Evolutionary conservation across 2,329 filamentous ascomycete genomes (phyloP), one percentile per base, ranked within the genome.

Genomic region (Ascomycota sp.): DNA sequence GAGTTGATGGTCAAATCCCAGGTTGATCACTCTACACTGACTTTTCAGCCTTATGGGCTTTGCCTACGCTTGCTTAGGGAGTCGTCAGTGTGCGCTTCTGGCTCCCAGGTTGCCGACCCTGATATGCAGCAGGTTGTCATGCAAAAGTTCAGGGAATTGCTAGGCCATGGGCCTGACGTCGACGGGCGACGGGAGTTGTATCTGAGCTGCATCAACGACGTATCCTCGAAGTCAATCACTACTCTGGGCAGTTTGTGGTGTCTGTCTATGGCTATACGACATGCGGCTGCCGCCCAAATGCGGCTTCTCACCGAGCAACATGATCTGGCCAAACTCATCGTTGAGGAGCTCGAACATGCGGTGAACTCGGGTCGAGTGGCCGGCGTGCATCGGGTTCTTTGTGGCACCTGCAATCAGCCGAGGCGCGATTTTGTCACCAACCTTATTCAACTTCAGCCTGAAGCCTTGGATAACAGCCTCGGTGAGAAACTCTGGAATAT

Each of bases 191-290:
- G 62, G 37, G 56, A 62, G 13, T 68, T 89, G 11, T 79, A 76
- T 40, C 50, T 61, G 32, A 62, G 64, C 35, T 89, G 80, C 48
- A 62, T 83, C 32, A 44, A 63, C 31, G 76, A 86, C 43, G 73
- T 91, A 31, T 59, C 64, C 3, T 55, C 62, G 16, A 72, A 65
- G 47, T 74, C 72, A 2, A 40, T 56, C 8, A 76, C 71, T 10
- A 71, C 75, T 1, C 64, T 78, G 6, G 81, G 81, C 1, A 89
- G 79, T 42, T 63, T 84, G 13, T 76, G 72, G 46, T 73, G 72
- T 11, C 56, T 82, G 32, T 56, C 49, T 33, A 53, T 61, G 31
- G 47, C 69, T 12, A 55, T 66, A n/a, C 55, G 57, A 7, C 54
- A 53, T 13, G 53, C 62, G 28, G 46, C 64, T 28, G 44, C 44